Evolutionary conservation across 768 basidiomycete species (phyloP).

Genomic region (Russula olivacea): DNA sequence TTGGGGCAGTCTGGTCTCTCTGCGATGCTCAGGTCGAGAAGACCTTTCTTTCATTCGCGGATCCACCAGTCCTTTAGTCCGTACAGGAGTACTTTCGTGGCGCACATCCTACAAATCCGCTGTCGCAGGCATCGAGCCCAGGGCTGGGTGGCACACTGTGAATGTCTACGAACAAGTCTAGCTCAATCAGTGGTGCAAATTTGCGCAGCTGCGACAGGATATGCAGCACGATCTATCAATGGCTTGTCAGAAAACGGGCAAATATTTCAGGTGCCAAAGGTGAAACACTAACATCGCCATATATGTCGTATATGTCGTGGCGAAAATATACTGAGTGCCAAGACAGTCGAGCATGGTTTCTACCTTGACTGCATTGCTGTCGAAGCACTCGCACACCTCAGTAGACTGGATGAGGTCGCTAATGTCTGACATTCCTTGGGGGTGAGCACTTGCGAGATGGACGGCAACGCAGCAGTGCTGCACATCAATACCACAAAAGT

Average conservation of each 20-base stretch:
- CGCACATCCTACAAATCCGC: conserved; percentile 65
- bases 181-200: conserved; percentile 62
- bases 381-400: conserved; percentile 75
- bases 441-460: conserved; percentile 53
- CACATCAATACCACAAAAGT: conserved; percentile 76
- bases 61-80: conserved; percentile 82
- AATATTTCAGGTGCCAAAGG: conserved; percentile 30
- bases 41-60: conserved; percentile 65
- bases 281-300: conserved; percentile 49
- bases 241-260: neutral
- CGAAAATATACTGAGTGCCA: conserved; percentile 49
- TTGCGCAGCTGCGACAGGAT: conserved; percentile 54
- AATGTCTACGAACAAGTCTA: conserved; percentile 64
- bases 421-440: conserved; percentile 60
- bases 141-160: conserved; percentile 50
- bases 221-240: conserved; percentile 52
- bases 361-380: conserved; percentile 70
- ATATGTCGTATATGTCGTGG: conserved; percentile 72
- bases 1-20: conserved; percentile 64
- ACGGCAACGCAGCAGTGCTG: conserved; percentile 66
- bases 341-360: too few species aligned
- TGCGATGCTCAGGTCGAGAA: conserved; percentile 49
- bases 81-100: conserved; percentile 67
- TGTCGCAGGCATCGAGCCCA: conserved; percentile 52
- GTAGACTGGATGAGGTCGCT: conserved; percentile 72